Conservation (phyloP, 345 rosid species). For the Acer yangbiense region DNA sequence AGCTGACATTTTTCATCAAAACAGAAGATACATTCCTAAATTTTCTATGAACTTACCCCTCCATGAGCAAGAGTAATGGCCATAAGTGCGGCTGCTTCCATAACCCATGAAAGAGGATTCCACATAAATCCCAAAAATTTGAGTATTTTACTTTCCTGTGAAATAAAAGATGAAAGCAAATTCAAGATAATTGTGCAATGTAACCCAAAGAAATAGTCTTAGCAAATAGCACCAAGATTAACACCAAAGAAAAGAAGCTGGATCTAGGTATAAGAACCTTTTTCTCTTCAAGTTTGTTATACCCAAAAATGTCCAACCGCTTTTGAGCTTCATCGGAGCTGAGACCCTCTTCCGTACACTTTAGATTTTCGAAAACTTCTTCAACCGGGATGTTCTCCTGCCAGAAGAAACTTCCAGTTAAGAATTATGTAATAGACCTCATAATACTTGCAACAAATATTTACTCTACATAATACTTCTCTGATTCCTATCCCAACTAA, state of each 20-base stretch:
- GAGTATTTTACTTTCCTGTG: constrained; percentile 57
- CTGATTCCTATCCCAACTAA: not conserved
- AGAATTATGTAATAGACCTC: not conserved
- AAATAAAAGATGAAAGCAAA: not conserved
- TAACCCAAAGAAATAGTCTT: not conserved
- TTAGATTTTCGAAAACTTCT: constrained; percentile 55
- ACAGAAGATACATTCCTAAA: not conserved
- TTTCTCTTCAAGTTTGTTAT: constrained; percentile 70
- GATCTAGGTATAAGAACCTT: constrained; percentile 26
- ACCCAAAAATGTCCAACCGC: constrained; percentile 53
- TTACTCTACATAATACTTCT: not conserved
- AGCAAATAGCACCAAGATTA: not conserved
- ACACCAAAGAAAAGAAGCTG: not conserved
- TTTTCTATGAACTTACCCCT: constrained; percentile 39
- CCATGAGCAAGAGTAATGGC: constrained; percentile 53
- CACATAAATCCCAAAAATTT: constrained; percentile 69
- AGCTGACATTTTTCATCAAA: not conserved
- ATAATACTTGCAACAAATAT: not conserved
- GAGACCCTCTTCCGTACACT: constrained; percentile 55
- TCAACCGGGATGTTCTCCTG: constrained; percentile 60
- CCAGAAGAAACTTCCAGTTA: constrained; percentile 8
- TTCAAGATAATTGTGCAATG: not conserved
- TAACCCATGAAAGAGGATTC: constrained; percentile 66
- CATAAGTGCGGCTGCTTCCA: constrained; percentile 68
- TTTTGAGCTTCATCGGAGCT: constrained; percentile 40